Conservation (phyloP, 805 yeast genomes). For the Yarrowia divulgata region DNA sequence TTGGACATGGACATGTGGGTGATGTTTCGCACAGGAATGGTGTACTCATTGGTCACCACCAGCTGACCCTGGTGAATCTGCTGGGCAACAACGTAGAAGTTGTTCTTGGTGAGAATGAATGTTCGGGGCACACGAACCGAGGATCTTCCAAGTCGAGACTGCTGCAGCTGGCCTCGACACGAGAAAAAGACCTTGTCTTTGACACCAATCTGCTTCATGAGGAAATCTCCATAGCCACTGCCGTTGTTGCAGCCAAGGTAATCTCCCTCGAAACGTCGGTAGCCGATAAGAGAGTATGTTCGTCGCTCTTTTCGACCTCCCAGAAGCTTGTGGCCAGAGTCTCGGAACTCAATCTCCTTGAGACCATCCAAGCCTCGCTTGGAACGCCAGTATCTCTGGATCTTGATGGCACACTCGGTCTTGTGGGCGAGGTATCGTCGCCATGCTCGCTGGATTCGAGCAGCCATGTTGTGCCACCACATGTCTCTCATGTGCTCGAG, state of each 20-base stretch:
- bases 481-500: conserved; percentile 95
- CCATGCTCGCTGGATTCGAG: conserved; percentile 97
- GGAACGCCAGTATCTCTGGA: conserved; percentile 84
- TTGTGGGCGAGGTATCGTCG: conserved; percentile 80
- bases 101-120: conserved; percentile 68
- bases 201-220: conserved; percentile 73
- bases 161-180: conserved; percentile 77
- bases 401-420: conserved; percentile 81
- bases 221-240: conserved; percentile 77
- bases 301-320: conserved; percentile 87
- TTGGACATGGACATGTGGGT: conserved; percentile 71
- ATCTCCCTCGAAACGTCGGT: conserved; percentile 92
- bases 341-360: conserved; percentile 82
- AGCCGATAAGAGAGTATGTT: conserved; percentile 83
- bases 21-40: conserved; percentile 66
- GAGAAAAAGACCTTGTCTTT: conserved; percentile 77
- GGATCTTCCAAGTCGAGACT: conserved; percentile 91
- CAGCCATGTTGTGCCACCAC: conserved; percentile 98
- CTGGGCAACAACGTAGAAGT: conserved; percentile 76
- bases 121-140: conserved; percentile 77
- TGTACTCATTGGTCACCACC: conserved; percentile 66
- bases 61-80: conserved; percentile 68
- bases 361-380: conserved; percentile 70
- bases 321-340: conserved; percentile 75
- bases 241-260: conserved; percentile 83